Conservation (phyloP, 108 stramenopile species). For the Fragilaria crotonensis region DNA sequence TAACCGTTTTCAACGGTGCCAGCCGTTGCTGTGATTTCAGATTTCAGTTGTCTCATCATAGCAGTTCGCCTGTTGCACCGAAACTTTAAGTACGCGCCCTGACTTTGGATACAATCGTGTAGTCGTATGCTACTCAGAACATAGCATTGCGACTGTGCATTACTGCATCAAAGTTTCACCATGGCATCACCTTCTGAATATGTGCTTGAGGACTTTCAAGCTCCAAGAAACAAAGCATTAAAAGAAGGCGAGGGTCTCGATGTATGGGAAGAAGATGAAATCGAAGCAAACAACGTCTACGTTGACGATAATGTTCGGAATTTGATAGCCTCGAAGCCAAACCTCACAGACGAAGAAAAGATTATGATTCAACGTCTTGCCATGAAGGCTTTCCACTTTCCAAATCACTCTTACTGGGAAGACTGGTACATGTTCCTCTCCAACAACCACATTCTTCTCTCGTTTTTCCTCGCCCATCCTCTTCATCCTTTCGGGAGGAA, state of each 20-base stretch:
- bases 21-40: no score
- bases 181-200: not conserved
- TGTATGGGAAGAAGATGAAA: not conserved
- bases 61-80: no score
- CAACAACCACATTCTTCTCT: slow-evolving; percentile 1
- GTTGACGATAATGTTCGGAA: not conserved
- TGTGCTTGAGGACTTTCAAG: not conserved
- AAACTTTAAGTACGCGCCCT: no score
- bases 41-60: no score
- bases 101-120: no score
- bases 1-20: no score
- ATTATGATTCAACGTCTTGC: slow-evolving; percentile 11
- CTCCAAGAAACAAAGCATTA: no score
- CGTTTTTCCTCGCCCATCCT: slow-evolving; percentile 2
- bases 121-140: no score
- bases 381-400: slow-evolving; percentile 1
- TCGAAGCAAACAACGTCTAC: not conserved
- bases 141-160: no score
- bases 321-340: not conserved
- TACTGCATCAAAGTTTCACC: no score
- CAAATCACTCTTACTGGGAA: slow-evolving; percentile 1
- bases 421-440: slow-evolving; percentile 2
- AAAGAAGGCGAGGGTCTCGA: not conserved
- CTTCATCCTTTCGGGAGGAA: slow-evolving; percentile 1
- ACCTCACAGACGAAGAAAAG: slow-evolving; percentile 4